These are phyloP conservation scores for Penicillium italicum DNA, from an alignment of 2,329 filamentous ascomycete genomes.

Conservation along the genomic window DNA sequence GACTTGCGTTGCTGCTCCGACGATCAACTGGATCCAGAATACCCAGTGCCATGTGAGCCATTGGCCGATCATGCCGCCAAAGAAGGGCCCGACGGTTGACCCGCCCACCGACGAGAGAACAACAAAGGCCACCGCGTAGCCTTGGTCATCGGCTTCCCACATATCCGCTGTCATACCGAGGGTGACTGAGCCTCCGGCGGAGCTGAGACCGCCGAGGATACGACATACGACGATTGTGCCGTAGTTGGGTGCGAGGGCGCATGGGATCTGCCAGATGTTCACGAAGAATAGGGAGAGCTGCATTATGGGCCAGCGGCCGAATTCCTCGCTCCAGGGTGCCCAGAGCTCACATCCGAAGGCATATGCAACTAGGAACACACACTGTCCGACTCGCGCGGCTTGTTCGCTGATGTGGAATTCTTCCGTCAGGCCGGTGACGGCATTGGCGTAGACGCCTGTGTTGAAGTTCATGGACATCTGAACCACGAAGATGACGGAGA, in stretches of 20 bases:
- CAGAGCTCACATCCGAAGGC: conserved; percentile 84
- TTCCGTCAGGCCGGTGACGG: conserved; percentile 60
- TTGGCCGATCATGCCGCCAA: conserved; percentile 54
- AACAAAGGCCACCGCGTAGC: conserved; percentile 71
- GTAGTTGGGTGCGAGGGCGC: conserved; percentile 70
- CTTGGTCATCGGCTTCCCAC: conserved; percentile 66
- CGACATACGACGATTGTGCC: conserved; percentile 64
- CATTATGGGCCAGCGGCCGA: conserved; percentile 73
- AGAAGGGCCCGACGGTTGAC: conserved; percentile 58
- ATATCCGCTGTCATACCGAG: conserved; percentile 72
- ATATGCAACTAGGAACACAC: conserved; percentile 73
- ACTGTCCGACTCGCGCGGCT: conserved; percentile 67
- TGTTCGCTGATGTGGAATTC: conserved; percentile 67
- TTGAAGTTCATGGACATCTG: conserved; percentile 79
- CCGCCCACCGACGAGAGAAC: conserved; percentile 77
- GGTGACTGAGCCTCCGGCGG: conserved; percentile 69
- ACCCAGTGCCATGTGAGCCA: conserved; percentile 58
- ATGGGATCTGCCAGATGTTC: conserved; percentile 73
- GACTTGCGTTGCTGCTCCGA: conserved; percentile 52
- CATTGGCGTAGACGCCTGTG: conserved; percentile 68
- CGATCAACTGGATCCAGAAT: conserved; percentile 61
- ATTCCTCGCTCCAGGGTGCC: conserved; percentile 82
- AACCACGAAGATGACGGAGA: conserved; percentile 67
- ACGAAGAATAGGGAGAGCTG: conserved; percentile 70
- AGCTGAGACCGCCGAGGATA: conserved; percentile 64